phyloP scores from a whole-genome alignment of 805 yeast genomes.

The Spathaspora sp. region DNA sequence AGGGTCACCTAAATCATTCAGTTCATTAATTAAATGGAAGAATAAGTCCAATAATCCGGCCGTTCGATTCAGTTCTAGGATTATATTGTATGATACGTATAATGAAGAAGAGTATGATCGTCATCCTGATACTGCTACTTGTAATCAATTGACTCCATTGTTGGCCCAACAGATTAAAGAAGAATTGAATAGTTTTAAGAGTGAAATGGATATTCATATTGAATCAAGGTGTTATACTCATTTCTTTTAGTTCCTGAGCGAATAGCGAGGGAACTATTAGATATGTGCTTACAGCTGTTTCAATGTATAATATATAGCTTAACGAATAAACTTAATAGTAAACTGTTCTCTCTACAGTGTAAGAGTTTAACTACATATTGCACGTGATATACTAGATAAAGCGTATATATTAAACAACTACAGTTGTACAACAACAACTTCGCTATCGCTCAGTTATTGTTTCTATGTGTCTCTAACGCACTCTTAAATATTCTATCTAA shows the following conservation, averaged over 20 bases:
- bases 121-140: constrained; percentile 88
- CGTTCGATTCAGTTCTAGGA: constrained; percentile 74
- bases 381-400: neutral
- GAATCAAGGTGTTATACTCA: constrained; percentile 80
- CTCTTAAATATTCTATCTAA: constrained; percentile 43
- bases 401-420: neutral
- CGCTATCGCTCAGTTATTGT: neutral
- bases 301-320: neutral
- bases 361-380: neutral
- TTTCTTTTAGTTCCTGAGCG: constrained; percentile 47
- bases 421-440: neutral
- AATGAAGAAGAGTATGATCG: constrained; percentile 84
- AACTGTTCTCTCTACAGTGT: too few species aligned
- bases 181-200: constrained; percentile 76
- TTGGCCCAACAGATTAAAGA: constrained; percentile 83
- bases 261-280: neutral
- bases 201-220: constrained; percentile 80
- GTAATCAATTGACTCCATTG: constrained; percentile 84
- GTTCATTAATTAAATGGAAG: constrained; percentile 26
- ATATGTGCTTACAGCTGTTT: neutral
- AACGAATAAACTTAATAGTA: too few species aligned
- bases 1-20: constrained; percentile 31
- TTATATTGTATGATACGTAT: constrained; percentile 82
- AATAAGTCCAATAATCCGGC: constrained; percentile 9
- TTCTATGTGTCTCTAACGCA: constrained; percentile 34